Conservation (phyloP, 2,329 filamentous ascomycete species). For the Xylariales sp. region DNA sequence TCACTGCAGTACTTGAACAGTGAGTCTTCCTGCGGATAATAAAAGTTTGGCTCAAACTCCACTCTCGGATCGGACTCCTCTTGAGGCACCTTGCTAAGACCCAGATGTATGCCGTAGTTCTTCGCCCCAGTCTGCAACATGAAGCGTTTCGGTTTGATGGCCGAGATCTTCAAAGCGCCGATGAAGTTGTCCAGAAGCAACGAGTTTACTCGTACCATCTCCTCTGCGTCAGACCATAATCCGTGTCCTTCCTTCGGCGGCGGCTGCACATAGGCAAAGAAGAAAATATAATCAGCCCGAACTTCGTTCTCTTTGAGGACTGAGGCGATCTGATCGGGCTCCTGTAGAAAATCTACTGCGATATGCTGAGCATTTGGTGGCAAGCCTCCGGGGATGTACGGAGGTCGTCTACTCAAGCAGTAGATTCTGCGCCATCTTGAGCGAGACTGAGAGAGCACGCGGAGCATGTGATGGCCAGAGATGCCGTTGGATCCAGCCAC, state of each 20-base stretch:
- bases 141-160: slow-evolving; percentile 41
- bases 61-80: slow-evolving; percentile 41
- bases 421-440: slow-evolving; percentile 49
- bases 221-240: slow-evolving; percentile 45
- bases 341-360: background rate
- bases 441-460: slow-evolving; percentile 39
- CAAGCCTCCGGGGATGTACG: slow-evolving; percentile 14
- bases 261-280: slow-evolving; percentile 50
- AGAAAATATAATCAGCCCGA: slow-evolving; percentile 46
- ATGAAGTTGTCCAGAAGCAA: slow-evolving; percentile 43
- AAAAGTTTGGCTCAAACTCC: slow-evolving; percentile 45
- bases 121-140: slow-evolving; percentile 48
- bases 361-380: slow-evolving; percentile 5
- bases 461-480: slow-evolving; percentile 46
- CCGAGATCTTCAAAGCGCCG: slow-evolving; percentile 14
- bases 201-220: slow-evolving; percentile 42
- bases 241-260: slow-evolving; percentile 37
- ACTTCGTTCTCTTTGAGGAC: slow-evolving; percentile 24
- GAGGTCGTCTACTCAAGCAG: slow-evolving; percentile 39
- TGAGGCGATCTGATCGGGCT: slow-evolving; percentile 24
- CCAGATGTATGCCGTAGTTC: slow-evolving; percentile 47
- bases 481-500: slow-evolving; percentile 51
- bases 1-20: slow-evolving; percentile 37
- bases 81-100: slow-evolving; percentile 35
- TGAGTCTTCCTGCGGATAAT: slow-evolving; percentile 49